Base-by-base conservation (phyloP, 345 rosid genomes). In the Iberis pinnata region DNA sequence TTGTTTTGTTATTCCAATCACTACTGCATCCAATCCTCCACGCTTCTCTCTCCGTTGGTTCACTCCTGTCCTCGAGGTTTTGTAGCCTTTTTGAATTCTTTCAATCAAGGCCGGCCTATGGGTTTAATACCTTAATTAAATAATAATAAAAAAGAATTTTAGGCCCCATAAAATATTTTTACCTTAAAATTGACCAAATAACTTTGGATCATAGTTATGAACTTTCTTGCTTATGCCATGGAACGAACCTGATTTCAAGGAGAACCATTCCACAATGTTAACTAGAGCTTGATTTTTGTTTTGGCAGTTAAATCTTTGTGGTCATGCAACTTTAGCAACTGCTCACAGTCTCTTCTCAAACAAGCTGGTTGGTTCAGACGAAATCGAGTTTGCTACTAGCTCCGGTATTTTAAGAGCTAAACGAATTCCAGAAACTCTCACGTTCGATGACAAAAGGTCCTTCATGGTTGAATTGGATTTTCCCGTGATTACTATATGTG, bases 301-400 rank as follows among this genome's bases (percentile, higher is more conserved):
- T n/a, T n/a, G n/a, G 18, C 74, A 86, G 93, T 65, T 81, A 14
- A 18, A 66, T 2, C 75, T 89, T 4, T 81, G 93, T 38, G 95
- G 77, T 16, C 95, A 85, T 65, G 95, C 81, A 39, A 89, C 95
- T 1, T 56, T 89, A 47, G 95, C 93, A 26, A 77, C 89, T 55
- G 74, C 93, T 0, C 84, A 85, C 37, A 13, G 39, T 8, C 76
- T 83, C 27, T 86, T 89, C 63, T 43, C 84, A 8, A 75, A 61
- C 19, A 73, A 73, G 32, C 65, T 73, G 60, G 78, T 80, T n/a
- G 43, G 60, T 49, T 45, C 56, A 53, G 53, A 32, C 27, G 1
- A 13, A 36, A 43, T 89, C 35, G 83, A 89, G 67, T 86, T 83
- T 48, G 61, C 22, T 15, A 86, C 95, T 0, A 64, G 63, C 8